Base-by-base conservation (phyloP, 2,329 filamentous ascomycete genomes). In the Chrysoporthe austroafricana region DNA sequence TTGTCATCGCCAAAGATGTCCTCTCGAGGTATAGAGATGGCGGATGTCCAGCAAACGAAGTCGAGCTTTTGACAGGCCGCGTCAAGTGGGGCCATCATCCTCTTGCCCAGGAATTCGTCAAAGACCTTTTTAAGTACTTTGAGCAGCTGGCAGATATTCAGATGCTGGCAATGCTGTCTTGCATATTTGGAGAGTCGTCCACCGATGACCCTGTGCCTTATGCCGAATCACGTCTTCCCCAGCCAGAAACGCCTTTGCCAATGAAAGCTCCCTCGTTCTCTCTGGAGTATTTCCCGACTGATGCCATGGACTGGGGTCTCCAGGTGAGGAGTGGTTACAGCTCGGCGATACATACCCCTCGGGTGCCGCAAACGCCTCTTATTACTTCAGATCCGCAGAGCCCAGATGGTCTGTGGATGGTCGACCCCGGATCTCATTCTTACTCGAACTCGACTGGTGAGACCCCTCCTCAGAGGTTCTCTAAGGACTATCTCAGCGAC, bases 151-250 rank as follows among this genome's bases (percentile, higher is more conserved):
- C 85, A 6, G 89, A 91, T 69, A 79, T 90, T 14, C 89, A 91
- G 75, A 91, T 91, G 89, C 75, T 91, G 64, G 89, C 89, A 9
- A 91, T 91, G 88, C 81, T 91, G 39, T 89, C 89, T 1, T 91
- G 89, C 75, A 85, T 91, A 67, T 91, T 91, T 74, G 87, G 85
- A 71, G 88, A 91, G 62, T 83, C 88, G 0, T 82, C 84, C 14
- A 79, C 84, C 0, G 81, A 86, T 56, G 83, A 88, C 67, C 82
- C 82, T 61, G 81, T 87, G 34, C 85, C 87, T 4, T 88, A 88
- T 71, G 82, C 84, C 18, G 86, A 87, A 70, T 83, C 84, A 1
- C 83, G 83, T 66, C 79, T 88, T 63, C 82, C 85, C 0, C 84
- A 88, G 66, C 83, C 87, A 6, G 86, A 90, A 71, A 89, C 86